Conservation (phyloP, 1,139 yeast species). For the Hyphopichia wangnamkhiaoensis region DNA sequence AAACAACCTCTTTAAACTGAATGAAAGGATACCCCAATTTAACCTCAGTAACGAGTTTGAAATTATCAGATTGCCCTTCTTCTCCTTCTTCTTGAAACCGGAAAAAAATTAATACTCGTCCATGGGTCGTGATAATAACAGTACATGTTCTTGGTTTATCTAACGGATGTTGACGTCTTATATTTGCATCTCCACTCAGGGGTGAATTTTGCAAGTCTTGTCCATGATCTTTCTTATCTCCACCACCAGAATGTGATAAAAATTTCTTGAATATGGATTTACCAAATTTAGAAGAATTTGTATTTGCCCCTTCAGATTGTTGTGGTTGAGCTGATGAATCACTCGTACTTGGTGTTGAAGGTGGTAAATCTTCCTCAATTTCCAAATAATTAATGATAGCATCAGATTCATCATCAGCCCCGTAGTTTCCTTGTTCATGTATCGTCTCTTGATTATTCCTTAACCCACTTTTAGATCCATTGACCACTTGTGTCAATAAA, state of each 20-base stretch:
- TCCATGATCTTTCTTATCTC: slow-evolving; percentile 13
- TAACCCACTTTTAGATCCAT: slow-evolving; percentile 41
- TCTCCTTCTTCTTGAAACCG: slow-evolving; percentile 31
- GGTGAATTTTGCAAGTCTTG: not conserved
- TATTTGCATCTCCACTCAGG: not conserved
- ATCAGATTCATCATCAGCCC: slow-evolving; percentile 24
- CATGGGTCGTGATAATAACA: slow-evolving; percentile 54
- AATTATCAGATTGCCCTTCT: slow-evolving; percentile 10
- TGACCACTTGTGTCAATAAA: slow-evolving; percentile 56
- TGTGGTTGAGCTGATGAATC: not conserved
- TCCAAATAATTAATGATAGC: slow-evolving; percentile 31
- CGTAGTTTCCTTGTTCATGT: slow-evolving; percentile 12
- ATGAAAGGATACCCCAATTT: slow-evolving; percentile 49
- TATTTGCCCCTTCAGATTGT: slow-evolving; percentile 7
- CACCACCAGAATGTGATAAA: slow-evolving; percentile 19
- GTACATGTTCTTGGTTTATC: slow-evolving; percentile 46
- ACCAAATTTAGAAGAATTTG: slow-evolving; percentile 6
- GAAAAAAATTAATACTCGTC: slow-evolving; percentile 53
- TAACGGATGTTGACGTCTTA: slow-evolving; percentile 24
- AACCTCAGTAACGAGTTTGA: slow-evolving; percentile 49
- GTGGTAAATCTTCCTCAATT: slow-evolving; percentile 16
- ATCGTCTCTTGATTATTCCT: slow-evolving; percentile 18
- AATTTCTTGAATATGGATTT: slow-evolving; percentile 31
- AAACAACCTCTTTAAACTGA: slow-evolving; percentile 55
- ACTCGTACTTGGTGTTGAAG: slow-evolving; percentile 1